phyloP scores from a whole-genome alignment of 2,329 filamentous ascomycete species.

The Botrytis medusae region DNA sequence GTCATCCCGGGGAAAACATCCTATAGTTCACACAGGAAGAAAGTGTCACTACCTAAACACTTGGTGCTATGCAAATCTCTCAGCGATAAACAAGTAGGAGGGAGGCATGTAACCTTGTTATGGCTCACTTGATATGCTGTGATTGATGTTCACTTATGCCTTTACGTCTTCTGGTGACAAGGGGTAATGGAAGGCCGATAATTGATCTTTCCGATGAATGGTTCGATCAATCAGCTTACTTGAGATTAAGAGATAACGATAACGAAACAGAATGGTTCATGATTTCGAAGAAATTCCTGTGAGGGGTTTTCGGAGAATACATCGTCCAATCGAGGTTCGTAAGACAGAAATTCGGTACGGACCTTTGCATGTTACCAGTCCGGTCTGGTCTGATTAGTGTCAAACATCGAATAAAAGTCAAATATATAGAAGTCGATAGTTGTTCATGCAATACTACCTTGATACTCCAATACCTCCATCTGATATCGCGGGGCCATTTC shows the following conservation, averaged over 20 bases:
- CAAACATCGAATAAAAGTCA: not conserved
- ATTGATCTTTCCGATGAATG: not conserved
- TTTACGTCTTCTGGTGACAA: not conserved
- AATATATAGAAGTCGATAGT: not conserved
- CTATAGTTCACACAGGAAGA: not conserved
- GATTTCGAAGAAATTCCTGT: not conserved
- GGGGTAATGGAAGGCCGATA: not conserved
- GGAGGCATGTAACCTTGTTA: not conserved
- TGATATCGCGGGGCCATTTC: not conserved
- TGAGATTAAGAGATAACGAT: not conserved
- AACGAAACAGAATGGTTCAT: not conserved
- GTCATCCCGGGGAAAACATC: not conserved
- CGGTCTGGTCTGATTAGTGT: not conserved
- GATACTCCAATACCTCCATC: not conserved
- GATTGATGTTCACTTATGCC: not conserved
- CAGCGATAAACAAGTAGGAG: not conserved
- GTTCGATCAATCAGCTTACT: not conserved
- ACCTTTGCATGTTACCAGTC: constrained; percentile 8
- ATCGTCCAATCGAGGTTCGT: not conserved
- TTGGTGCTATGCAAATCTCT: not conserved
- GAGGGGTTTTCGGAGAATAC: constrained; percentile 3
- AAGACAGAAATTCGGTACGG: not conserved
- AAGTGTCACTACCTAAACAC: not conserved
- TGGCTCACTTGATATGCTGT: not conserved
- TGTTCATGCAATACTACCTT: not conserved